Base-by-base conservation (phyloP, 2,329 filamentous ascomycete genomes). In the Trematosphaeria pertusa region DNA sequence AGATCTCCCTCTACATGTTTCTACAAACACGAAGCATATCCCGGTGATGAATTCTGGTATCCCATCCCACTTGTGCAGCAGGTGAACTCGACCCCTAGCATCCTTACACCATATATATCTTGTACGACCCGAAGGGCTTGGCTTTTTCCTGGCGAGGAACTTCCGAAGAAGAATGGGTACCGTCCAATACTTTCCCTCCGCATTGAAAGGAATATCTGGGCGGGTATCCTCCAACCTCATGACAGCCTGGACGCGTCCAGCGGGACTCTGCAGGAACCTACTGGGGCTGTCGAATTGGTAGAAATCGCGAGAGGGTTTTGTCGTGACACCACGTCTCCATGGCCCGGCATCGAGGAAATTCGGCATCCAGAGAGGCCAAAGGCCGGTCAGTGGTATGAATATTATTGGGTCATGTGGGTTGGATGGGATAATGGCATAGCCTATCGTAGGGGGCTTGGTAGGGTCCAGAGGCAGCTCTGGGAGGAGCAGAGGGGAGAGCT, bases 371-470 rank as follows among this genome's bases (percentile, higher is more conserved):
- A 28, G 24, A 28, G 24, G 12, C 24, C 24, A 28, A 28, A 28
- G 24, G 24, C 12, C 24, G 24, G 24, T 28, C 24, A 28, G 24
- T 35, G 32, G 17, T 46, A 53, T 18, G 33, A 49, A 14, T 52
- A 35, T 20, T 51, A 47, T 31, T 43, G 37, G 15, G 50, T 51
- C 9, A 17, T 54, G n/a, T 51, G 50, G 43, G 34, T 54, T 14
- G 40, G 37, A 32, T 40, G 48, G 43, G 34, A 40, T 6, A 28
- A 31, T 33, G 43, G 35, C 2, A 21, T 48, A 4, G 48, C 38
- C 14, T 44, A 51, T 30, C 26, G 50, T 11, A 40, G 42, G 14
- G 50, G 28, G 12, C n/a, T 51, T 9, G 50, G 43, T 11, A 17
- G 39, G 17, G 43, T 54, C 14, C 12, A 22, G 7, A 45, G 35